Percentiles rank a stretch among this genome's conserved stretches.
These are phyloP conservation scores for Cladosporium sphaerospermum DNA, from an alignment of 2,329 filamentous ascomycete genomes.

Conservation along the genomic window DNA sequence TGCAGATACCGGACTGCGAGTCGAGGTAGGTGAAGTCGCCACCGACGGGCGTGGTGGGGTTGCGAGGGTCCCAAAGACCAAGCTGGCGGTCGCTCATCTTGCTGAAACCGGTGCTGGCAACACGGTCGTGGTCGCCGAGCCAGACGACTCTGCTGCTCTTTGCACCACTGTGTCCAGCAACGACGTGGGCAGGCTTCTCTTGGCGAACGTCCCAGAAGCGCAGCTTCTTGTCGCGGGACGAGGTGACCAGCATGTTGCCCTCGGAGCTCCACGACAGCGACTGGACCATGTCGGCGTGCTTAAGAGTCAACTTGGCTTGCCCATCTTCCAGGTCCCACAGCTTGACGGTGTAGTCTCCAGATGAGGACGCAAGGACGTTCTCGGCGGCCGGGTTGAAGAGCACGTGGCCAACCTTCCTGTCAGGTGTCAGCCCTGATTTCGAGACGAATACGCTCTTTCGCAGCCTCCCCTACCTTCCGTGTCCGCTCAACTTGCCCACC, in stretches of 20 bases:
- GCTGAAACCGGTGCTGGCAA: conserved; percentile 95
- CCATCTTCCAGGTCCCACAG: conserved; percentile 88
- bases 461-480: conserved; percentile 61
- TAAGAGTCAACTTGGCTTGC: conserved; percentile 66
- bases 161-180: conserved; percentile 78
- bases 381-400: conserved; percentile 96
- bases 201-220: conserved; percentile 96
- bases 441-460: neutral
- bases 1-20: conserved; percentile 94
- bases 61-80: conserved; percentile 88
- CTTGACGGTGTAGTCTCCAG: conserved; percentile 91
- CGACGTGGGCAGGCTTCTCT: conserved; percentile 79
- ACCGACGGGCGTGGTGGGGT: conserved; percentile 64
- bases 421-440: conserved; percentile 20
- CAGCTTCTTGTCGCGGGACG: conserved; percentile 95
- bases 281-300: conserved; percentile 87
- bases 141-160: conserved; percentile 97
- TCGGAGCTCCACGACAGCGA: conserved; percentile 93
- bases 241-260: conserved; percentile 80
- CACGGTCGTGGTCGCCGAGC: conserved; percentile 93
- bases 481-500: conserved; percentile 72
- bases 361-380: conserved; percentile 89
- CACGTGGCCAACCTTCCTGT: conserved; percentile 93
- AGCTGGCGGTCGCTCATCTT: conserved; percentile 97
- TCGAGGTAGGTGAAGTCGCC: conserved; percentile 79